Percentiles rank a stretch among this genome's conserved stretches.
Evolutionary conservation across 2,329 filamentous ascomycete genomes (phyloP).

Genomic region (Colletotrichum kahawae): DNA sequence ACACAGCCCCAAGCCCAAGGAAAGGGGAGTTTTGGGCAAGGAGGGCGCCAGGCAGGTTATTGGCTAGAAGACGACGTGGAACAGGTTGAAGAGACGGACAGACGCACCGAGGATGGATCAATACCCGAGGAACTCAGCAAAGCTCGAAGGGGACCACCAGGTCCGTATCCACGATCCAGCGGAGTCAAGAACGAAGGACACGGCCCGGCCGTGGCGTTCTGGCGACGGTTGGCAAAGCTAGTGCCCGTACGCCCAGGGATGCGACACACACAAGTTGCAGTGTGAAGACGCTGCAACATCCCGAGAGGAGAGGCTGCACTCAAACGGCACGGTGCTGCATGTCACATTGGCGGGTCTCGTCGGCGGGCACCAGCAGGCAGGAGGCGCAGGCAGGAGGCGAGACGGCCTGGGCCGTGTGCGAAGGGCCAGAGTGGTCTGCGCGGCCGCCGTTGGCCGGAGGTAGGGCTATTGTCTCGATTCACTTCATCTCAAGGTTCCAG

Average conservation of each 20-base stretch:
- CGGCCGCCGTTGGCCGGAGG: neutral
- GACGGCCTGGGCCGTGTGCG: neutral
- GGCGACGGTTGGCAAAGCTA: neutral
- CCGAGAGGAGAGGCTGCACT: neutral
- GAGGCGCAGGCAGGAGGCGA: neutral
- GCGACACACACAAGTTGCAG: neutral
- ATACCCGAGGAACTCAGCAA: constrained; percentile 11
- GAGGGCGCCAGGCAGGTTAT: constrained; percentile 85
- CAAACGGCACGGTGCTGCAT: neutral
- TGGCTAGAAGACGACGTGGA: constrained; percentile 47
- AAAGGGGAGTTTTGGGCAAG: constrained; percentile 91
- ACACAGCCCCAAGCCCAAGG: constrained; percentile 91
- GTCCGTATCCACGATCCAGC: neutral
- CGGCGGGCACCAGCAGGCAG: neutral
- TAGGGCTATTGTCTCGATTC: neutral
- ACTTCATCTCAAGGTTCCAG: neutral
- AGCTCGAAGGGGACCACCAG: neutral
- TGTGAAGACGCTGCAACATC: neutral
- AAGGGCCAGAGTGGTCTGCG: neutral
- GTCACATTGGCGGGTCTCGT: neutral
- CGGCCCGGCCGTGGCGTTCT: neutral
- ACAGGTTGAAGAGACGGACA: constrained; percentile 7
- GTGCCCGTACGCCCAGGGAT: neutral
- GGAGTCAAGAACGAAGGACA: neutral
- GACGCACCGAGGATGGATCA: constrained; percentile 6